These are phyloP conservation scores for Peronospora belbahrii DNA, from an alignment of 352 stramenopile species.

Conservation along the genomic window DNA sequence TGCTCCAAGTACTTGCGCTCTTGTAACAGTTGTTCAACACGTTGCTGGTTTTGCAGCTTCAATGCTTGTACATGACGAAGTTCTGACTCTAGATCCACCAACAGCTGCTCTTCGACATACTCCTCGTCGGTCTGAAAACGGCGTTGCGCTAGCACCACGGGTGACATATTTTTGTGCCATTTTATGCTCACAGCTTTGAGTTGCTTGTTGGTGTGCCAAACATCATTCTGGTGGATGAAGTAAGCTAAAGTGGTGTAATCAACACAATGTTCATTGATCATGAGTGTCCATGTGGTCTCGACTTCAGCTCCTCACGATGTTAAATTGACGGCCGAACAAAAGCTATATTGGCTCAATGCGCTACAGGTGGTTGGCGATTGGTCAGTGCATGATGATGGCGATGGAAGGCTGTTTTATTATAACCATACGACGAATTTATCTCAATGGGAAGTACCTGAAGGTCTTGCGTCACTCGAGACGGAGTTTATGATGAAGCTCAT, in stretches of 20 bases:
- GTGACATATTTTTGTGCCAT: no score
- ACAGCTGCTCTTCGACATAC: slow-evolving; percentile 27
- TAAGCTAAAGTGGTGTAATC: neutral
- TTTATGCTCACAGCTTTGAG: neutral
- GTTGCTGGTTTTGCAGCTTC: slow-evolving; percentile 29
- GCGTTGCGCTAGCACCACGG: no score
- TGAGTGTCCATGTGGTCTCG: slow-evolving; percentile 4
- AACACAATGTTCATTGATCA: slow-evolving; percentile 1
- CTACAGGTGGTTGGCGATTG: slow-evolving; percentile 49
- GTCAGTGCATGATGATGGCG: slow-evolving; percentile 67
- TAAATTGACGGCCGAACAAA: slow-evolving; percentile 23
- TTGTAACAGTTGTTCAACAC: slow-evolving; percentile 30
- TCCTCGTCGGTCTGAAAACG: slow-evolving; percentile 27
- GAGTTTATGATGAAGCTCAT: slow-evolving; percentile 84
- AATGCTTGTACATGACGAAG: slow-evolving; percentile 42
- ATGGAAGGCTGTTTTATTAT: slow-evolving; percentile 77
- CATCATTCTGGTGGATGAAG: neutral
- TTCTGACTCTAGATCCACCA: slow-evolving; percentile 38
- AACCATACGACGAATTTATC: slow-evolving; percentile 37
- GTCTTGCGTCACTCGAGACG: slow-evolving; percentile 43
- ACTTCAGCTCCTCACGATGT: slow-evolving; percentile 5
- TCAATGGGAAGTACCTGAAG: slow-evolving; percentile 47
- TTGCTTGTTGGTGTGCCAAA: neutral
- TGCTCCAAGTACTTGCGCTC: slow-evolving; percentile 42
- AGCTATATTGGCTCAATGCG: slow-evolving; percentile 43